phyloP scores from a whole-genome alignment of 2,329 filamentous ascomycete genomes.

The Claviceps africana region DNA sequence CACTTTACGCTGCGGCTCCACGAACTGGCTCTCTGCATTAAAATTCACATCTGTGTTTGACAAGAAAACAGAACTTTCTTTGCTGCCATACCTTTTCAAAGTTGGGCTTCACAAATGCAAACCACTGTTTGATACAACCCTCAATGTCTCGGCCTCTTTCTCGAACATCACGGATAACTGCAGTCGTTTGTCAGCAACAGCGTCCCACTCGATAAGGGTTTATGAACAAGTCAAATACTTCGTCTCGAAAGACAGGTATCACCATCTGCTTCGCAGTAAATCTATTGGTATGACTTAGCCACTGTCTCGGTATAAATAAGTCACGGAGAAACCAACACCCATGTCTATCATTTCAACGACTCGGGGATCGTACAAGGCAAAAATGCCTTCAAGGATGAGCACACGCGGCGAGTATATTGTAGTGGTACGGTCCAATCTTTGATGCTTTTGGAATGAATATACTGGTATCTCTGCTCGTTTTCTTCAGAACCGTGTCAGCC shows the following conservation, averaged over 20 bases:
- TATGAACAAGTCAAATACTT: constrained; percentile 39
- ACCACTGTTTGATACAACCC: constrained; percentile 97
- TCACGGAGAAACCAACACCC: constrained; percentile 40
- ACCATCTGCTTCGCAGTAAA: constrained; percentile 91
- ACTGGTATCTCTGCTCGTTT: constrained; percentile 83
- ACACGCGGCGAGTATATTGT: constrained; percentile 95
- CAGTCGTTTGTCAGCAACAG: constrained; percentile 3
- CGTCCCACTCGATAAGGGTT: not conserved
- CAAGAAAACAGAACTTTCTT: not conserved
- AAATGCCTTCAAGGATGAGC: constrained; percentile 86
- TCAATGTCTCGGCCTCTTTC: constrained; percentile 85
- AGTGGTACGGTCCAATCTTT: constrained; percentile 63
- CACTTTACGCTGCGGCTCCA: constrained; percentile 79
- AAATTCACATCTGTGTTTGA: not conserved
- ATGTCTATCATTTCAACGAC: constrained; percentile 82
- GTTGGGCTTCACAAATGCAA: constrained; percentile 89
- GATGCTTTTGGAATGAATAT: constrained; percentile 90
- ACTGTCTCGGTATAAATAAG: not conserved
- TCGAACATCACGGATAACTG: constrained; percentile 74
- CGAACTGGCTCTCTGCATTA: constrained; percentile 37
- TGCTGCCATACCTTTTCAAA: constrained; percentile 53
- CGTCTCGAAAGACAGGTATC: constrained; percentile 84
- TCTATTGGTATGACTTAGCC: constrained; percentile 31
- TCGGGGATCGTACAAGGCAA: constrained; percentile 79
- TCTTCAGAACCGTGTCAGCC: constrained; percentile 26